Percentiles rank a stretch among this genome's conserved stretches.
These are phyloP conservation scores for Picochlorum sp. DNA, from an alignment of 139 green algal genomes.

Conservation along the genomic window DNA sequence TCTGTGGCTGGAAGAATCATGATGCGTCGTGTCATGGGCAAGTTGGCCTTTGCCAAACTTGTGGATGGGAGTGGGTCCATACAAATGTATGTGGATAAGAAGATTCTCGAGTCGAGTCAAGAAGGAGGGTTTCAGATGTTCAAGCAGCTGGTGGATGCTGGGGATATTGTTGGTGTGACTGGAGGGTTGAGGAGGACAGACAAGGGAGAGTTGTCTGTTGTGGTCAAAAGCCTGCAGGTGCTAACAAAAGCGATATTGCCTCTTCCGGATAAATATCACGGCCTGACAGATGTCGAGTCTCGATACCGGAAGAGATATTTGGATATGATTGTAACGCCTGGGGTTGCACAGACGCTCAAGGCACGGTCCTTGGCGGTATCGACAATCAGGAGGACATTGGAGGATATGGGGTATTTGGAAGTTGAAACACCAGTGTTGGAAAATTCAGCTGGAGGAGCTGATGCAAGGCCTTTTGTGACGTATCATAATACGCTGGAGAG, in stretches of 20 bases:
- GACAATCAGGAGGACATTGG: slow-evolving; percentile 71
- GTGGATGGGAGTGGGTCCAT: slow-evolving; percentile 76
- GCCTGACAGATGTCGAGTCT: slow-evolving; percentile 90
- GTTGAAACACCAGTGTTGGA: slow-evolving; percentile 81
- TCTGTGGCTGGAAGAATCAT: slow-evolving; percentile 83
- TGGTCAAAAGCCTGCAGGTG: slow-evolving; percentile 55
- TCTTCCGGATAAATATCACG: slow-evolving; percentile 97
- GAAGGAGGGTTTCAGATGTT: slow-evolving; percentile 54
- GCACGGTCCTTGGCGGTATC: slow-evolving; percentile 67
- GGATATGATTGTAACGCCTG: slow-evolving; percentile 91
- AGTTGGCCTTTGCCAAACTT: slow-evolving; percentile 91
- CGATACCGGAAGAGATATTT: slow-evolving; percentile 88
- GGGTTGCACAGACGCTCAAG: slow-evolving; percentile 65
- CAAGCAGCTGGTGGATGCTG: slow-evolving; percentile 69
- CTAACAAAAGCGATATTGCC: slow-evolving; percentile 93
- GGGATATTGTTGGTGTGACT: slow-evolving; percentile 31
- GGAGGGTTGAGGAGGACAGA: slow-evolving; percentile 82
- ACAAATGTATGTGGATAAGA: slow-evolving; percentile 85
- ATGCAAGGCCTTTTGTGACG: slow-evolving; percentile 92
- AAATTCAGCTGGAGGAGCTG: slow-evolving; percentile 77
- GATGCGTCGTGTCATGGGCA: slow-evolving; percentile 86
- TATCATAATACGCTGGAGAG: slow-evolving; percentile 87
- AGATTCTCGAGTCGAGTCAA: slow-evolving; percentile 48
- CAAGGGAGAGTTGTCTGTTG: slow-evolving; percentile 84
- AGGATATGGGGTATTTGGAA: slow-evolving; percentile 67